Conservation (phyloP, 225 moss, liverwort and hornwort species). For the Marchantia paleacea region DNA sequence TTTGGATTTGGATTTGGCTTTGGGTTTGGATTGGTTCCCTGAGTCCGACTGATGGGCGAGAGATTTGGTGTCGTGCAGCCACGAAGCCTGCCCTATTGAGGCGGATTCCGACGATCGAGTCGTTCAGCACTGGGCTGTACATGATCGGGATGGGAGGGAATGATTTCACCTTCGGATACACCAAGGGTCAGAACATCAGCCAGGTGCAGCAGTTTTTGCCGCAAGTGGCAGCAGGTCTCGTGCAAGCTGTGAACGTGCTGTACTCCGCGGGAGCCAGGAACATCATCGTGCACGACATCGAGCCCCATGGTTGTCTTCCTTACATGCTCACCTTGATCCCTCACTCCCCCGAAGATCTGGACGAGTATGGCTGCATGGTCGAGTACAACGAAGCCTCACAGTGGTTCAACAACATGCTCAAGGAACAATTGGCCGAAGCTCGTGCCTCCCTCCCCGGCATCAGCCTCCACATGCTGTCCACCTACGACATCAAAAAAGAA, state of each 20-base stretch:
- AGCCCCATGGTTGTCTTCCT: constrained; percentile 48
- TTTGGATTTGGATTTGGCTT: too few species aligned
- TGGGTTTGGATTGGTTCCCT: too few species aligned
- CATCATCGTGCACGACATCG: constrained; percentile 47
- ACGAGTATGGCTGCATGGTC: constrained; percentile 36
- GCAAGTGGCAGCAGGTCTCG: constrained; percentile 23
- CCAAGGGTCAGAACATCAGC: constrained; percentile 31
- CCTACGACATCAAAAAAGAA: constrained; percentile 36
- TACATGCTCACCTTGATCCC: constrained; percentile 43
- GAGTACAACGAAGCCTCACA: constrained; percentile 26
- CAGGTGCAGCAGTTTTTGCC: constrained; percentile 36
- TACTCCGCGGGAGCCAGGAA: constrained; percentile 43
- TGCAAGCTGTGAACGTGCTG: constrained; percentile 29
- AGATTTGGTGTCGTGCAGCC: constrained; percentile 6
- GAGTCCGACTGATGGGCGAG: too few species aligned
- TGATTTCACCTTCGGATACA: constrained; percentile 51
- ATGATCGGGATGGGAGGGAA: constrained; percentile 46
- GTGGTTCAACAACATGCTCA: constrained; percentile 30
- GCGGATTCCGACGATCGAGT: constrained; percentile 36
- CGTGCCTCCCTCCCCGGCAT: constrained; percentile 15
- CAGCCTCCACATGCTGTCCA: constrained; percentile 35
- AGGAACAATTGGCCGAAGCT: background rate
- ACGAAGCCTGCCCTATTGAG: constrained; percentile 32
- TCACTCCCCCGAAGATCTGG: constrained; percentile 21
- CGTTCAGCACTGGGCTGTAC: constrained; percentile 46